Base-by-base conservation (phyloP, 192 early-diverging fungal genomes). In the Entomortierella beljakovae region DNA sequence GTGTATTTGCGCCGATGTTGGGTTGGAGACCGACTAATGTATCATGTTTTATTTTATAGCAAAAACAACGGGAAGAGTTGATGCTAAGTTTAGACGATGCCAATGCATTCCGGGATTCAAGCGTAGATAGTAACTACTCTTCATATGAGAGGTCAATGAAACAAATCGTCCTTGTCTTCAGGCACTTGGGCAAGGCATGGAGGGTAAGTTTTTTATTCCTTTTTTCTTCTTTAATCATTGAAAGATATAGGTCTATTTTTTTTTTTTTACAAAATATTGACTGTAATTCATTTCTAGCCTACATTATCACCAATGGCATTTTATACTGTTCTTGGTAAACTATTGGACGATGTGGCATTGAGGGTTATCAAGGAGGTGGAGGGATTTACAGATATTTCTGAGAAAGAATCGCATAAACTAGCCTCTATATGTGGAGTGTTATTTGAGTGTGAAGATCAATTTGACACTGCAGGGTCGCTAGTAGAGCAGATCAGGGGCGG, bases 1-100 rank as follows among this genome's bases (percentile, higher is more conserved):
- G 7, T 43, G 3, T 58, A 13, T 22, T 7, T 35, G 37, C 37
- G 37, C 37, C 37, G n/a, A n/a, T n/a, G n/a, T n/a, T n/a, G n/a
- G n/a, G n/a, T n/a, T n/a, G n/a, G 31, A 28, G 63, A 61, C 6
- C 28, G 16, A 43, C 22, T 61, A 18, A 61, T 35, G 2, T 37
- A 34, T n/a, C 23, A 18, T n/a, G 2, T 52, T 20, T 42, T 50
- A 56, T 51, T 55, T 28, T 9, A 50, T 28, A 90, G 89, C 75
- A 86, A 65, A 88, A 81, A 57, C 86, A 89, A 79, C 71, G 85
- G 23, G 82, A 84, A n/a, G 76, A 80, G 37, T 37, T 88, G 43
- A 76, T 82, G 73, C 66, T 68, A n/a, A 66, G 82, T 31, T 51
- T 90, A 29, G 76, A 77, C 11, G 67, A 75, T 20, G 80, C 82